phyloP scores from a whole-genome alignment of 768 basidiomycete genomes.

The Lactarius hatsudake region DNA sequence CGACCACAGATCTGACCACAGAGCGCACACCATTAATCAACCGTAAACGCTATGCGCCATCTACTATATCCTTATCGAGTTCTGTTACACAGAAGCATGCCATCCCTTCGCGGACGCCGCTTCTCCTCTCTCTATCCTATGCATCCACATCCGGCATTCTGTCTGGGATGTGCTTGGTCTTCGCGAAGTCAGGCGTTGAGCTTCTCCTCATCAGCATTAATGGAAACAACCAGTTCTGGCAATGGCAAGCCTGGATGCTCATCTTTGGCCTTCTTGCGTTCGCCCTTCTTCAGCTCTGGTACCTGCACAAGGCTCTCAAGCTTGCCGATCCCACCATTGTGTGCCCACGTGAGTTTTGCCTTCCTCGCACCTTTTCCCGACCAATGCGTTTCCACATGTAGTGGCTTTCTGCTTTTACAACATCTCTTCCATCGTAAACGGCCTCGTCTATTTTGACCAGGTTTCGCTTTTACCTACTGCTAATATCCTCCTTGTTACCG shows the following conservation, averaged over 20 bases:
- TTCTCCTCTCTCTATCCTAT: conserved; percentile 77
- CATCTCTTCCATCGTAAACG: conserved; percentile 85
- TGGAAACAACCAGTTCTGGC: conserved; percentile 78
- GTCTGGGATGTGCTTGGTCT: conserved; percentile 88
- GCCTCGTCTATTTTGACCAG: conserved; percentile 87
- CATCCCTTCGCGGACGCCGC: conserved; percentile 44
- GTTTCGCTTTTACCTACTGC: conserved; percentile 62
- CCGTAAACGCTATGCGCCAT: conserved; percentile 36
- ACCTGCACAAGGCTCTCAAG: conserved; percentile 74
- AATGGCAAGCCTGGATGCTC: conserved; percentile 83
- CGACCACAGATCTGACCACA: conserved; percentile 27
- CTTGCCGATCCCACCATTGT: conserved; percentile 84
- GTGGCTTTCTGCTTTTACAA: conserved; percentile 97
- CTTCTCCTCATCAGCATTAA: conserved; percentile 73
- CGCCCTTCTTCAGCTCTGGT: conserved; percentile 81
- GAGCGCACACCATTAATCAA: conserved; percentile 61
- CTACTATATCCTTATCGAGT: conserved; percentile 28
- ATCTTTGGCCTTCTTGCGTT: conserved; percentile 68
- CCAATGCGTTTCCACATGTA: conserved; percentile 30
- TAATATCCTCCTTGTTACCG: conserved; percentile 70
- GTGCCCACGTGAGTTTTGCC: conserved; percentile 62
- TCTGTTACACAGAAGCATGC: conserved; percentile 26
- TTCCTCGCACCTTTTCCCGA: background rate
- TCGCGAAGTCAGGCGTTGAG: conserved; percentile 93
- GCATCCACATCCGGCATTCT: conserved; percentile 86